Evolutionary conservation across 106 monocot species (phyloP).

Genomic region (Dendrobium catenatum): DNA sequence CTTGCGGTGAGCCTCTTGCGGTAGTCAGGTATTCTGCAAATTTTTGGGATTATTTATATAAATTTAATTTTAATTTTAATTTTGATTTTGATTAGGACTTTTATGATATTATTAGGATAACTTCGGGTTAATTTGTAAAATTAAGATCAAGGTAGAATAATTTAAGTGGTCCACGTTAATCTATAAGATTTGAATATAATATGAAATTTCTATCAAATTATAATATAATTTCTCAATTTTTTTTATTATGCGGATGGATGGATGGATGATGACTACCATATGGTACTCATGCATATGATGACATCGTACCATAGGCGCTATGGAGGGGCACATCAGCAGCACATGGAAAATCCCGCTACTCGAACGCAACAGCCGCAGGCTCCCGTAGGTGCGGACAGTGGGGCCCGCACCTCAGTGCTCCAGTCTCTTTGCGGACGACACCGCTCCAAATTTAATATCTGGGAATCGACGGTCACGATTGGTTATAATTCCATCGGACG

Average conservation of each 20-base stretch:
- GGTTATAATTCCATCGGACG: not conserved
- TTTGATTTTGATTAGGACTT: too few relatives aligned
- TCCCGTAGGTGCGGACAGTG: conserved; percentile 14
- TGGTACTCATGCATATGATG: not conserved
- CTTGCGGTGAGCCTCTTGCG: too few relatives aligned
- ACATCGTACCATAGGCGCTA: not conserved
- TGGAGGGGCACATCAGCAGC: not conserved
- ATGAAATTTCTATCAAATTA: too few relatives aligned
- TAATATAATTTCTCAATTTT: too few relatives aligned
- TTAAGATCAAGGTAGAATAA: too few relatives aligned
- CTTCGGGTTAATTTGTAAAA: too few relatives aligned
- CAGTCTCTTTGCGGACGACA: not conserved
- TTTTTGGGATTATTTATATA: too few relatives aligned
- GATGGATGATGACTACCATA: not conserved
- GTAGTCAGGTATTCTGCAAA: too few relatives aligned
- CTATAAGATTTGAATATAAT: too few relatives aligned
- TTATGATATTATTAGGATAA: too few relatives aligned
- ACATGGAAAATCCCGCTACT: conserved; percentile 1
- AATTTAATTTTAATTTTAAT: too few relatives aligned
- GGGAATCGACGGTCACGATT: not conserved
- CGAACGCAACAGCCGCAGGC: conserved; percentile 10
- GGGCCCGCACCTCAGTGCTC: conserved; percentile 7
- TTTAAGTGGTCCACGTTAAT: too few relatives aligned
- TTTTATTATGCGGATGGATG: not conserved
- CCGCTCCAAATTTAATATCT: not conserved